These are phyloP conservation scores for Didymella pomorum DNA, from an alignment of 2,329 filamentous ascomycete genomes.

Conservation along the genomic window DNA sequence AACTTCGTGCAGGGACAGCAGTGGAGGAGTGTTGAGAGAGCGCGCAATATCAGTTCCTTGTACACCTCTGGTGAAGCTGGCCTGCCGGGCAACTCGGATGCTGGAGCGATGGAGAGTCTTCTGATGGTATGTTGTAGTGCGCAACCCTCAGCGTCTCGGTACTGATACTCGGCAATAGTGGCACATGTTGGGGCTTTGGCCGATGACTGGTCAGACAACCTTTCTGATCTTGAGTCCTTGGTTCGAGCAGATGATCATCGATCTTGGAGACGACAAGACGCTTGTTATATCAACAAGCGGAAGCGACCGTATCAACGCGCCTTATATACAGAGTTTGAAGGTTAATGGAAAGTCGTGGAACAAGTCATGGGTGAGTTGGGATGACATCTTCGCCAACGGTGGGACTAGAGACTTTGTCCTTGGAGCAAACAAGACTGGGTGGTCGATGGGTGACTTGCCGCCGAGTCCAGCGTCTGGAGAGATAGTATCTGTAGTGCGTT, in stretches of 20 bases:
- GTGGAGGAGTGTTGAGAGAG: conserved; percentile 66
- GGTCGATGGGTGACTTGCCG: conserved; percentile 56
- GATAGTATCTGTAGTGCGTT: background rate
- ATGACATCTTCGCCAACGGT: conserved; percentile 67
- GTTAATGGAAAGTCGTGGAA: conserved; percentile 71
- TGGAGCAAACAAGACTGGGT: background rate
- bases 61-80: conserved; percentile 64
- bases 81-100: conserved; percentile 74
- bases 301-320: conserved; percentile 55
- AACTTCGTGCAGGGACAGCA: conserved; percentile 69
- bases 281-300: conserved; percentile 65
- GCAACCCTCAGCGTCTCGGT: background rate
- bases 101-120: conserved; percentile 77
- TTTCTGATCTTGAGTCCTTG: conserved; percentile 65
- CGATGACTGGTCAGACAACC: conserved; percentile 70
- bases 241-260: conserved; percentile 63
- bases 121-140: conserved; percentile 44
- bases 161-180: conserved; percentile 30
- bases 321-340: conserved; percentile 70
- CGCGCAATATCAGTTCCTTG: conserved; percentile 65
- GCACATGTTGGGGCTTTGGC: conserved; percentile 46
- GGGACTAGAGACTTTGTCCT: conserved; percentile 68
- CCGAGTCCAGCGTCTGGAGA: conserved; percentile 64
- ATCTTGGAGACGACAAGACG: conserved; percentile 63
- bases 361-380: conserved; percentile 71